A percentile compares a stretch with the other conserved stretches of the same genome.
These are phyloP conservation scores for Trifolium repens DNA, from an alignment of 306 rosid genomes.

Conservation along the genomic window DNA sequence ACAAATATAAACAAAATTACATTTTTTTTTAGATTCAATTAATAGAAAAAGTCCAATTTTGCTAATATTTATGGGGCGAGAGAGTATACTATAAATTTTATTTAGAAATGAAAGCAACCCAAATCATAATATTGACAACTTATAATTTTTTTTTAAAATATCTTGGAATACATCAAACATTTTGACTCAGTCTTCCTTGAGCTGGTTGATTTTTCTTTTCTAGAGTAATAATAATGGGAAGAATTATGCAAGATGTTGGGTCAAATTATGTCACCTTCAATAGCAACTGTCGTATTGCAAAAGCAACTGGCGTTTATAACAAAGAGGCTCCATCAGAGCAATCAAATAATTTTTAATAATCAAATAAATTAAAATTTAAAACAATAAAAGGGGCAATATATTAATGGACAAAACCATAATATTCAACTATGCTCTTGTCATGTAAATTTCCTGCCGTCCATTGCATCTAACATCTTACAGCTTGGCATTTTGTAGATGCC, in stretches of 20 bases:
- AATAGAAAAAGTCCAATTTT: no score
- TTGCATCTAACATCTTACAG: conserved; percentile 15
- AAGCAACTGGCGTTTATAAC: conserved; percentile 11
- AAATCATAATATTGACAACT: neutral
- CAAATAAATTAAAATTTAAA: no score
- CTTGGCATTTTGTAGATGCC: conserved; percentile 14
- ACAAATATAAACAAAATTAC: no score
- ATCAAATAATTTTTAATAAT: neutral
- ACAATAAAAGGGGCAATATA: no score
- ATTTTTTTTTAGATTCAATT: no score
- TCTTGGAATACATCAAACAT: neutral
- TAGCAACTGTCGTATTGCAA: conserved; percentile 5
- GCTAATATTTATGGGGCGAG: no score
- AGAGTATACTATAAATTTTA: no score
- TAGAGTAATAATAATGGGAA: neutral
- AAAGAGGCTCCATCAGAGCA: neutral
- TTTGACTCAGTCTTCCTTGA: neutral
- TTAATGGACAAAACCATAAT: conserved; percentile 3
- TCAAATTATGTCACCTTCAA: conserved; percentile 17
- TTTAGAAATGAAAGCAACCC: neutral
- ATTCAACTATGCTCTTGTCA: neutral
- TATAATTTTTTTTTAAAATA: neutral
- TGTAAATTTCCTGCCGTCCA: conserved; percentile 34
- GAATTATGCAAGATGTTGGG: neutral
- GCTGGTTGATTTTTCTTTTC: conserved; percentile 18